Conservation (phyloP, 2,329 filamentous ascomycete species). For the Penicillium rolfsii region DNA sequence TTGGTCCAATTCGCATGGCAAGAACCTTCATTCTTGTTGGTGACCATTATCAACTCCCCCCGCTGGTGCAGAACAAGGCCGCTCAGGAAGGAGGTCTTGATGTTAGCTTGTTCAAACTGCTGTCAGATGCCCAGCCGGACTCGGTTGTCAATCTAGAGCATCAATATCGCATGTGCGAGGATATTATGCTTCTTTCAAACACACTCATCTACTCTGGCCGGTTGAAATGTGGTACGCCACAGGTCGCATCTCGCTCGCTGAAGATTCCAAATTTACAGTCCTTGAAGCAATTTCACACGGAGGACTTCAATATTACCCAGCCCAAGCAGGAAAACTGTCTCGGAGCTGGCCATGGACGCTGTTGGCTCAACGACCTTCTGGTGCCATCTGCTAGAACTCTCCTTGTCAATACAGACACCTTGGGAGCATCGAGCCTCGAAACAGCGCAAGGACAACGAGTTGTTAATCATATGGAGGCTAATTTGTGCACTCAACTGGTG, state of each 20-base stretch:
- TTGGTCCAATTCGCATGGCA: slow-evolving; percentile 92
- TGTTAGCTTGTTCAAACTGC: slow-evolving; percentile 87
- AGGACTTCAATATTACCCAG: slow-evolving; percentile 26
- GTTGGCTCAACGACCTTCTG: slow-evolving; percentile 77
- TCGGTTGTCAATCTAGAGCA: slow-evolving; percentile 92
- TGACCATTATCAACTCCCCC: slow-evolving; percentile 94
- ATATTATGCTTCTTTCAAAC: slow-evolving; percentile 94
- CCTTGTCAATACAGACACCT: slow-evolving; percentile 85
- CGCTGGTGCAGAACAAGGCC: slow-evolving; percentile 88
- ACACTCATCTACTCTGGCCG: slow-evolving; percentile 89
- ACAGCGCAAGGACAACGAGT: slow-evolving; percentile 74
- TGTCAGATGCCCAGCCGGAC: slow-evolving; percentile 84
- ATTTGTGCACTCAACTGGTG: slow-evolving; percentile 77
- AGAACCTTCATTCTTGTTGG: slow-evolving; percentile 92
- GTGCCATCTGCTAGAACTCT: slow-evolving; percentile 73
- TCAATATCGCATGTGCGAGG: slow-evolving; percentile 97
- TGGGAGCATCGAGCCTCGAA: slow-evolving; percentile 68
- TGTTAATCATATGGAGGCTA: slow-evolving; percentile 82
- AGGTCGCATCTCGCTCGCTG: slow-evolving; percentile 71
- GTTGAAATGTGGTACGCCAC: slow-evolving; percentile 82
- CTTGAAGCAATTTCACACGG: slow-evolving; percentile 61
- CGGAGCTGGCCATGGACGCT: slow-evolving; percentile 54
- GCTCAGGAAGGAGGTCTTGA: slow-evolving; percentile 85
- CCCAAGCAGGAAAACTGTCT: slow-evolving; percentile 57
- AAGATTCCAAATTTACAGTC: slow-evolving; percentile 67